Evolutionary conservation across 139 green algal species (phyloP).

Genomic region (Micractinium conductrix): DNA sequence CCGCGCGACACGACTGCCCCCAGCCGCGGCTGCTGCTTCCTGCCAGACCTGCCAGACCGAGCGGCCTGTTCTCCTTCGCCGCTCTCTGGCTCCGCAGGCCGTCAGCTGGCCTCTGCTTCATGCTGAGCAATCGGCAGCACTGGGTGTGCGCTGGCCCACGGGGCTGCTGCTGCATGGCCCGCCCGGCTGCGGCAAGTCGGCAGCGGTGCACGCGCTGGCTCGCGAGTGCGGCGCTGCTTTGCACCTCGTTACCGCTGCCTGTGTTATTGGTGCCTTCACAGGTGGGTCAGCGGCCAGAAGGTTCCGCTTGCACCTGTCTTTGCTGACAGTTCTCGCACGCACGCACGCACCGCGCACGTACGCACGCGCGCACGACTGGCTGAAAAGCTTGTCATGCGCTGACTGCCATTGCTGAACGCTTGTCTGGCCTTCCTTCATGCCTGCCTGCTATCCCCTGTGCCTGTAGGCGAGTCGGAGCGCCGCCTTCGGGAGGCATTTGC

Average conservation of each 20-base stretch:
- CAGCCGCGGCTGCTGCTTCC: neutral
- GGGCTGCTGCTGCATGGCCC: slow-evolving; percentile 66
- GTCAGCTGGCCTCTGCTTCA: slow-evolving; percentile 71
- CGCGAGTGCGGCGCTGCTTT: slow-evolving; percentile 69
- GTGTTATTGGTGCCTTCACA: slow-evolving; percentile 77
- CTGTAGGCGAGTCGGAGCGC: slow-evolving; percentile 86
- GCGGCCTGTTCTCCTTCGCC: neutral
- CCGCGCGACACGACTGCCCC: neutral
- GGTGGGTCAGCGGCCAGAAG: neutral
- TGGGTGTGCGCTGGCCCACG: slow-evolving; percentile 70
- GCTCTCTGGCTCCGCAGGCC: neutral
- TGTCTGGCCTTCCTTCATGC: too few relatives aligned
- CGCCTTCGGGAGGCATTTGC: slow-evolving; percentile 85
- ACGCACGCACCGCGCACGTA: neutral
- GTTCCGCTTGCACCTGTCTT: neutral
- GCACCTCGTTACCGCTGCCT: slow-evolving; percentile 63
- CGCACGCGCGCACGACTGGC: too few relatives aligned
- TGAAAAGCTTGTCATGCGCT: too few relatives aligned
- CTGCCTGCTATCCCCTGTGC: neutral
- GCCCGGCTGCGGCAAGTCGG: slow-evolving; percentile 61
- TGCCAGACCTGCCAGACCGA: neutral
- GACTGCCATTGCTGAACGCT: too few relatives aligned
- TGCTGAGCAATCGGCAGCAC: slow-evolving; percentile 35
- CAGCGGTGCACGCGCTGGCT: slow-evolving; percentile 50
- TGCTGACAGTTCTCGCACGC: neutral